These are phyloP conservation scores for Dioscorea alata DNA, from an alignment of 106 monocot species.

Conservation along the genomic window DNA sequence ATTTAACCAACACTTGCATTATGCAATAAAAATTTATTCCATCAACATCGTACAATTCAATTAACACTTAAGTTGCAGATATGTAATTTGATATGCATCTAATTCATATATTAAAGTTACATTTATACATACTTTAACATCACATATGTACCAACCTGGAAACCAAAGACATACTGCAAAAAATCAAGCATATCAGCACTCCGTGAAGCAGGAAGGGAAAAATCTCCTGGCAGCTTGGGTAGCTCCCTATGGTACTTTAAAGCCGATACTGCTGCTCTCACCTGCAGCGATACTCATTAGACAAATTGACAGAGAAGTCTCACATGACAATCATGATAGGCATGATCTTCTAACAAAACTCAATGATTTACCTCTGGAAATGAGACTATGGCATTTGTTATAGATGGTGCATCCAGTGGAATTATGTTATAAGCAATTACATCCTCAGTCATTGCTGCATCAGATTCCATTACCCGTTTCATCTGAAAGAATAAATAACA, in stretches of 20 bases:
- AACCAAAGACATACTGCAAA: constrained; percentile 86
- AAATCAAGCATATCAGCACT: constrained; percentile 82
- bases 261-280: constrained; percentile 71
- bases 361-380: constrained; percentile 57
- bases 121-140: too few species aligned
- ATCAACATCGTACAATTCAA: too few species aligned
- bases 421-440: constrained; percentile 82
- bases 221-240: constrained; percentile 63
- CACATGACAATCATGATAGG: neutral
- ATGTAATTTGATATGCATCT: too few species aligned
- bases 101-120: too few species aligned
- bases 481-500: constrained; percentile 31
- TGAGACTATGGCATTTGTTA: constrained; percentile 55
- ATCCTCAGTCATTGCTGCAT: constrained; percentile 90
- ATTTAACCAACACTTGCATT: too few species aligned
- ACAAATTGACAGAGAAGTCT: neutral
- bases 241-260: constrained; percentile 62
- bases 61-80: too few species aligned
- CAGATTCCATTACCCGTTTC: constrained; percentile 78
- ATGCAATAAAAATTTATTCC: too few species aligned
- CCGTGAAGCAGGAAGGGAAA: constrained; percentile 53
- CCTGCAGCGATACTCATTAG: constrained; percentile 28
- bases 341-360: neutral
- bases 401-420: constrained; percentile 75
- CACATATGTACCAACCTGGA: constrained; percentile 51